Base-by-base conservation (phyloP, 1,284 basidiomycete genomes). In the Sutorius eximius region DNA sequence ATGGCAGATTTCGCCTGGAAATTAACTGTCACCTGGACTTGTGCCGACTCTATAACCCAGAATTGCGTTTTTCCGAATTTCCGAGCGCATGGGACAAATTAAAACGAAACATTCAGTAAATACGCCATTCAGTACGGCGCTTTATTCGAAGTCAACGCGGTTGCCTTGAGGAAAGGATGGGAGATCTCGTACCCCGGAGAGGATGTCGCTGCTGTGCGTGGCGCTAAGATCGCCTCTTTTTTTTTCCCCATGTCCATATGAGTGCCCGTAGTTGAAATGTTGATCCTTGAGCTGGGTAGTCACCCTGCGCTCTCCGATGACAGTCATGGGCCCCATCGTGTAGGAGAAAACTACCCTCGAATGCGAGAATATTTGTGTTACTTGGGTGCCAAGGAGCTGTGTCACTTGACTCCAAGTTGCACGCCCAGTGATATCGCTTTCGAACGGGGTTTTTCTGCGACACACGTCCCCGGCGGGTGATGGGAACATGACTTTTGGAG, bases 91-190 rank as follows among this genome's bases (percentile, higher is more conserved):
- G 84, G 82, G 69, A 75, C 33, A 86, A 83, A 66, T 74, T 95
- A 30, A 76, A 83, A 66, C 75, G 94, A 56, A 99, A 99, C 69
- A 75, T 99, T n/a, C n/a, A n/a, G n/a, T 55, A 66, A 70, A 27
- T 88, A 77, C 56, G 95, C 87, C 0, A 77, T 89, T 10, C 74
- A 67, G 18, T 98, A 98, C 71, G 96, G 95, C 0, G 95, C 92
- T 5, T 71, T 98, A 53, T 98, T 99, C 68, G 96, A 99, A 72
- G 77, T 92, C 51, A 98, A 97, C 67, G 89, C 93, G 12, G 92
- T 96, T 7, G 93, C 95, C 5, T 87, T 98, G 63, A 76, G 94
- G 59, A 99, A 99, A 71, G 86, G 89, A 2, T 99, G 97, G 96
- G 66, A 73, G 20, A 83, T 86, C 8, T 82, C 89, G 4, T 98